Conservation (phyloP, 495 filamentous ascomycete species). For the Cercophora samala region DNA sequence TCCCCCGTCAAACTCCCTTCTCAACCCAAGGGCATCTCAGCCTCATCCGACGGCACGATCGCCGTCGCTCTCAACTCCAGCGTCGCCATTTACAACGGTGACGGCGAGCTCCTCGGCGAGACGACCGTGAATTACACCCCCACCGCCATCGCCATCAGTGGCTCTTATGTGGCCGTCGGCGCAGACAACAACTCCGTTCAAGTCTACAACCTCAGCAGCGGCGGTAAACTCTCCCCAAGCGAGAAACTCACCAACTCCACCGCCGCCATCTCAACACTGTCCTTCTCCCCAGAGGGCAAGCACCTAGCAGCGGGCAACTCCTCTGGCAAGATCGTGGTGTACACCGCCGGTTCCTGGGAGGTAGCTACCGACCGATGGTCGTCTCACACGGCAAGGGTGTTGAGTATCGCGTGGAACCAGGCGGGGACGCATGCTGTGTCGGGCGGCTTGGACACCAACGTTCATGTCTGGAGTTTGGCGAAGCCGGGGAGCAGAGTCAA, state of each 20-base stretch:
- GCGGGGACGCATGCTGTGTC: constrained; percentile 74
- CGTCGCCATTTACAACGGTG: constrained; percentile 59
- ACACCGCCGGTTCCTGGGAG: constrained; percentile 53
- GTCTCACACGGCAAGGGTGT: constrained; percentile 84
- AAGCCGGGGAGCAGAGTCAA: constrained; percentile 79
- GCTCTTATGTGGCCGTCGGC: constrained; percentile 68
- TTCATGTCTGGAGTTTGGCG: constrained; percentile 85
- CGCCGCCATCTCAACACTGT: constrained; percentile 60
- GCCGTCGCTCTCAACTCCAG: constrained; percentile 64
- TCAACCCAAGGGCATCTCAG: constrained; percentile 52
- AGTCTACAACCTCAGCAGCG: constrained; percentile 60
- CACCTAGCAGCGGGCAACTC: constrained; percentile 77
- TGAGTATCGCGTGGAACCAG: constrained; percentile 75
- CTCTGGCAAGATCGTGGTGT: constrained; percentile 81
- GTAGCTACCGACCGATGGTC: constrained; percentile 79
- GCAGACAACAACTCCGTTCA: constrained; percentile 67
- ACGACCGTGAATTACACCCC: constrained; percentile 53
- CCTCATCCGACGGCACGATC: constrained; percentile 41
- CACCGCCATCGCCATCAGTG: constrained; percentile 65
- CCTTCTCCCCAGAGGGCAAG: constrained; percentile 72
- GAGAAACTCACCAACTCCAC: constrained; percentile 51
- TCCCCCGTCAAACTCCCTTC: constrained; percentile 44
- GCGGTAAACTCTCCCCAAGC: constrained; percentile 42
- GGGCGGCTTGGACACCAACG: constrained; percentile 82
- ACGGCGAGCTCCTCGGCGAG: constrained; percentile 53